Evolutionary conservation across 768 basidiomycete species (phyloP).

Genomic region (Pisolithus orientalis): DNA sequence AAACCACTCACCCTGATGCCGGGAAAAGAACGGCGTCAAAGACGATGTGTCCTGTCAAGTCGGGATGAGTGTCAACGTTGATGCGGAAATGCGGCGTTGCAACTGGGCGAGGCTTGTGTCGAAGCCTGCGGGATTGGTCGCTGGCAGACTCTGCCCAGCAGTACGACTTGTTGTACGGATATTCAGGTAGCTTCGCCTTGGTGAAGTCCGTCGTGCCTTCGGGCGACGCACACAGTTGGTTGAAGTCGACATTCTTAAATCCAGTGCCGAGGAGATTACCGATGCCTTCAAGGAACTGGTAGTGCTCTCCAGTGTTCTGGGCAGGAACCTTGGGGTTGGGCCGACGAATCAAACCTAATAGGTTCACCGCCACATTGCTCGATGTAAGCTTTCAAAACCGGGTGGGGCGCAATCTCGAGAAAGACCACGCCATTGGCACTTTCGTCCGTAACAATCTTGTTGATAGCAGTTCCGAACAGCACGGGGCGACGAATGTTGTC

Average conservation of each 20-base stretch:
- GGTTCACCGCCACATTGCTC: slow-evolving; percentile 30
- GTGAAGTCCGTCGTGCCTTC: slow-evolving; percentile 14
- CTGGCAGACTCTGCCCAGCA: slow-evolving; percentile 22
- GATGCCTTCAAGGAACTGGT: slow-evolving; percentile 26
- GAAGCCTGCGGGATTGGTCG: slow-evolving; percentile 20
- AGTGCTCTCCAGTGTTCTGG: slow-evolving; percentile 29
- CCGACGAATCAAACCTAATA: slow-evolving; percentile 23
- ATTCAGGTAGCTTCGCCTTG: slow-evolving; percentile 23
- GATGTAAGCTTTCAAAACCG: slow-evolving; percentile 29
- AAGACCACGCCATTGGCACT: slow-evolving; percentile 22
- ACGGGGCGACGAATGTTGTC: slow-evolving; percentile 31
- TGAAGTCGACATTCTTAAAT: slow-evolving; percentile 25
- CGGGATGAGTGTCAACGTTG: slow-evolving; percentile 28
- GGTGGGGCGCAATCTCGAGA: slow-evolving; percentile 29
- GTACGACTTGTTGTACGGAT: slow-evolving; percentile 24
- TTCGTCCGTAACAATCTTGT: slow-evolving; percentile 25
- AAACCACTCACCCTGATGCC: slow-evolving; percentile 36
- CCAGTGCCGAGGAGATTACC: slow-evolving; percentile 25
- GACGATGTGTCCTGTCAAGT: slow-evolving; percentile 39
- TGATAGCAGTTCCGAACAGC: slow-evolving; percentile 28
- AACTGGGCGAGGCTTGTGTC: slow-evolving; percentile 28
- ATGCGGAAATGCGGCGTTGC: slow-evolving; percentile 31
- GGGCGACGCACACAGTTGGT: slow-evolving; percentile 20
- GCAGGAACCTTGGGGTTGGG: slow-evolving; percentile 25
- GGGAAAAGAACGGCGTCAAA: slow-evolving; percentile 41